phyloP scores from a whole-genome alignment of 257 asterid genomes.

The Scutellaria baicalensis region DNA sequence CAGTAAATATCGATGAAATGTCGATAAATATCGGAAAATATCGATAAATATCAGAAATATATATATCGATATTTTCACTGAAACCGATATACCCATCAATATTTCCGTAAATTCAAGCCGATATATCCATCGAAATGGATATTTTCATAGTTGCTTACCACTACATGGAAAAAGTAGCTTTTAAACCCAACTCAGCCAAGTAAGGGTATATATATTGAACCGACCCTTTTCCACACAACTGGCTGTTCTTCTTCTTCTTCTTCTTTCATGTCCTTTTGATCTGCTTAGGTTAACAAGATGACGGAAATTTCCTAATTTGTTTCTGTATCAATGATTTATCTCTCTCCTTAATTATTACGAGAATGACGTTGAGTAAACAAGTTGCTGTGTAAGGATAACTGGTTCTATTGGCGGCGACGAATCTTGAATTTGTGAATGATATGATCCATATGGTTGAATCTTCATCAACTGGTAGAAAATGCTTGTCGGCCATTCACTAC shows the following conservation, averaged over 20 bases:
- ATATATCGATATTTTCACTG: too few relatives aligned
- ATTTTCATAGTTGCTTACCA: too few relatives aligned
- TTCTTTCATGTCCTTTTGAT: not conserved
- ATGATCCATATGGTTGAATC: conserved; percentile 24
- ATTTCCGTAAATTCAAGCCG: too few relatives aligned
- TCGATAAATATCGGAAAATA: too few relatives aligned
- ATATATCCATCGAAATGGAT: too few relatives aligned
- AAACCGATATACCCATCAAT: too few relatives aligned
- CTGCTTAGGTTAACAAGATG: conserved; percentile 13
- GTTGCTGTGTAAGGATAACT: not conserved
- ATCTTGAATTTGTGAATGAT: conserved; percentile 17
- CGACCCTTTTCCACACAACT: not conserved
- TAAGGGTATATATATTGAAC: not conserved
- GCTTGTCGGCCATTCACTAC: conserved; percentile 25
- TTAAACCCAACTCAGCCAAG: conserved; percentile 9
- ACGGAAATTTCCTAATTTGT: not conserved
- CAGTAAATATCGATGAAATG: too few relatives aligned
- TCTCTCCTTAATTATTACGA: not conserved
- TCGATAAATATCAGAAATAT: too few relatives aligned
- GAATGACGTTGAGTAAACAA: not conserved
- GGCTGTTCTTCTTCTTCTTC: conserved; percentile 3
- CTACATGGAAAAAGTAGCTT: too few relatives aligned
- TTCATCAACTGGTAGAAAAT: conserved; percentile 19
- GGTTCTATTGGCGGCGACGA: not conserved
- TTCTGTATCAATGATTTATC: not conserved